Base-by-base conservation (phyloP, 768 basidiomycete genomes). In the Leucosporidium creatinivorum region DNA sequence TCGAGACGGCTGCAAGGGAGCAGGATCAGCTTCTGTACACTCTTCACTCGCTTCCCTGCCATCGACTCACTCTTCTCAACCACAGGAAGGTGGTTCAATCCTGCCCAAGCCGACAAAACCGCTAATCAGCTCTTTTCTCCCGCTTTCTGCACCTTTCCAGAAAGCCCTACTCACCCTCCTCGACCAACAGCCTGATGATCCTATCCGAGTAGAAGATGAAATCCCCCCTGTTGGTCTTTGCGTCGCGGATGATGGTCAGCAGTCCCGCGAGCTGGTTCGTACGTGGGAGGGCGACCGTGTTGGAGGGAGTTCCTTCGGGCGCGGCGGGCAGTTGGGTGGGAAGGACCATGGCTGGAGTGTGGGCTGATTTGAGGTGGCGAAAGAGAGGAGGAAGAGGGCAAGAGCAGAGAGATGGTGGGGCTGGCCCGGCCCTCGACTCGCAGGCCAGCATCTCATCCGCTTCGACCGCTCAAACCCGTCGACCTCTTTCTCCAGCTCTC, bases 141-240 rank as follows among this genome's bases (percentile, higher is more conserved):
- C 12, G 6, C 12, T 36, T 36, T 36, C 12, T 36, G 5, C 33
- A 5, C 33, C 6, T 12, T 36, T 12, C 33, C 12, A 12, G 6
- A 36, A 13, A 19, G 12, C 33, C 5, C 12, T 36, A 73, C 77
- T 47, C 30, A 79, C 80, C 81, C 74, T 82, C 81, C 74, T 82
- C 81, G 33, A 83, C 81, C 26, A 83, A 70, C n/a, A 83, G 65
- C 5, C 82, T 57, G 72, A 97, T 97, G 78, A 97, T 92, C 23
- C 80, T 57, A 69, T 93, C 91, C 17, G 88, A 89, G 78, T 93
- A 93, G 80, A 98, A 99, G 69, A 99, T 84, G 75, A 99, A 99
- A 77, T 98, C 96, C 12, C 93, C 93, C 31, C 80, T 79, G 31
- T 84, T 84, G 4, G 94, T 96, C 51, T 87, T 84, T 79, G 86